Percentiles rank a stretch among this genome's conserved stretches.
These are phyloP conservation scores for Candida gigantensis DNA, from an alignment of 1,139 yeast species.

Conservation along the genomic window DNA sequence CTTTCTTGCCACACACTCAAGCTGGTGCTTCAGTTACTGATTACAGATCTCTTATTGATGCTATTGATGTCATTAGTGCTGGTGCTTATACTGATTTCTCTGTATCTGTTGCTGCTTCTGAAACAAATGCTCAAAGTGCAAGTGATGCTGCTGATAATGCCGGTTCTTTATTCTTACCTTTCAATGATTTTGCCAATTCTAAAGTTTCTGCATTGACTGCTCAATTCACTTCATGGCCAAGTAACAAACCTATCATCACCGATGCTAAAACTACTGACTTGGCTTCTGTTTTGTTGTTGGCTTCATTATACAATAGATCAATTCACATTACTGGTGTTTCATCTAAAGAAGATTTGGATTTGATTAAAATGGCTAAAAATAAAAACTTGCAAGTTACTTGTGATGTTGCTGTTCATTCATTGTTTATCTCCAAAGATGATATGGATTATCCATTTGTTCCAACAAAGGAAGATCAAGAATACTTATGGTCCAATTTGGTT, in stretches of 20 bases:
- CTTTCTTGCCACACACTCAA: conserved; percentile 73
- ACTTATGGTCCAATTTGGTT: conserved; percentile 75
- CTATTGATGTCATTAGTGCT: conserved; percentile 56
- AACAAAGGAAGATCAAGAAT: conserved; percentile 74
- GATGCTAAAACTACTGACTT: conserved; percentile 91
- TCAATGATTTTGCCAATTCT: conserved; percentile 67
- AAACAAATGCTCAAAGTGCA: conserved; percentile 62
- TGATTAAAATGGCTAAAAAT: conserved; percentile 83
- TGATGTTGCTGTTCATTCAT: conserved; percentile 81
- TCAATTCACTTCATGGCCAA: conserved; percentile 85
- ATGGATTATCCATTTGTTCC: conserved; percentile 74
- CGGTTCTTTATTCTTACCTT: conserved; percentile 80
- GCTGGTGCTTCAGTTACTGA: conserved; percentile 61
- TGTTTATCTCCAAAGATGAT: conserved; percentile 75
- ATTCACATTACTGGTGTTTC: conserved; percentile 90
- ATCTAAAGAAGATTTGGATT: conserved; percentile 76
- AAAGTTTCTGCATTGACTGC: conserved; percentile 77
- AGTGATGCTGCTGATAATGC: conserved; percentile 66
- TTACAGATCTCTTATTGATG: conserved; percentile 62
- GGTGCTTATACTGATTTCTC: conserved; percentile 81
- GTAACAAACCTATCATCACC: conserved; percentile 79
- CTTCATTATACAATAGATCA: conserved; percentile 82
- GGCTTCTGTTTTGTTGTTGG: conserved; percentile 86
- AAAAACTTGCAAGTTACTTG: conserved; percentile 83
- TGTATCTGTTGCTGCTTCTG: conserved; percentile 80